Base-by-base conservation (phyloP, 805 yeast species). In the Yamadazyma scolyti region DNA sequence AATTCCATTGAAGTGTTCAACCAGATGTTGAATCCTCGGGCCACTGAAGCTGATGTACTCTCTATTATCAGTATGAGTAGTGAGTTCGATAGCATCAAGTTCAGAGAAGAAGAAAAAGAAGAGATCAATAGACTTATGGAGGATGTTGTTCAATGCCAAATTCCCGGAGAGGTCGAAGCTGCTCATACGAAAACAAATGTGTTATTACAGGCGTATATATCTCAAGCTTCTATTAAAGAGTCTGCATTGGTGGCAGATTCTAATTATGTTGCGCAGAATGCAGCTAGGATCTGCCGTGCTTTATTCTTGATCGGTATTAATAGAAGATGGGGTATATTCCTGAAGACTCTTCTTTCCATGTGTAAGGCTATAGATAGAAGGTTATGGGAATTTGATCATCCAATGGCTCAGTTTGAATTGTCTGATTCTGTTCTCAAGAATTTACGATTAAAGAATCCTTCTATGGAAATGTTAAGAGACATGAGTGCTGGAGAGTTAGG, bases 261-360 rank as follows among this genome's bases (percentile, higher is more conserved):
- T 28, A 83, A 86, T 40, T 93, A 93, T 53, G 95, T 93, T 34
- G 97, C 97, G 1, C 98, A 93, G 49, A 93, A 93, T 49, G 75
- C 97, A 3, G 87, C 90, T 1, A 79, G 99, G 65, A 90, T 93
- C 20, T 77, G 95, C 43, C 75, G 97, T 16, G 96, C 98, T 0
- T 65, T 94, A 28, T 88, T 93, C 46, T 61, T 89, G 40, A 78
- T 93, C 39, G 94, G 95, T 21, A 64, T 93, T 20, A 84, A 86
- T 48, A 68, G 98, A 44, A 68, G 94, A 36, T 93, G 99, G 99
- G 96, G 97, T 1, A 55, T 62, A 5, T 78, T 88, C 39, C 71
- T 93, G 29, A 75, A 78, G 34, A 73, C 82, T 5, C 72, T 89
- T 73, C 61, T 93, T 17, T 73, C 86, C 6, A 66, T 93, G 13